Base-by-base conservation (phyloP, 805 yeast species). In the Cyberlindnera samutprakarnensis region DNA sequence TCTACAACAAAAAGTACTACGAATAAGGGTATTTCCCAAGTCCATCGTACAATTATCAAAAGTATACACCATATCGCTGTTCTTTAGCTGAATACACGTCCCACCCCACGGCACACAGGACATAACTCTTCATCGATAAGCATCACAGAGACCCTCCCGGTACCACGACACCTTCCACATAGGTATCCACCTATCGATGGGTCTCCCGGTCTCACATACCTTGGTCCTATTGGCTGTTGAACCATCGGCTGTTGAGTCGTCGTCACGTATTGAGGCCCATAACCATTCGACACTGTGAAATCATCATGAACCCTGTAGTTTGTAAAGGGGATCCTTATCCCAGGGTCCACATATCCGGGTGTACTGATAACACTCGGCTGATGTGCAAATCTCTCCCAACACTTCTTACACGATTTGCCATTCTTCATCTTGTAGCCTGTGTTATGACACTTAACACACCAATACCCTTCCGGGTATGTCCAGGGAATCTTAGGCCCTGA, bases 191-290 rank as follows among this genome's bases (percentile, higher is more conserved):
- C 94, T 40, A 71, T 51, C 20, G 76, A 46, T 1, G 92, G 90
- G 46, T 84, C 94, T 2, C 94, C 94, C 0, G 94, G 92, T 14
- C 47, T 51, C 2, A 82, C 79, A 12, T 70, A 56, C 14, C 67
- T 31, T 7, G 42, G 42, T 2, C 25, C 24, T 25, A 28, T 11
- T 14, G 33, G 25, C 14, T n/a, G n/a, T n/a, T n/a, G n/a, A n/a
- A n/a, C n/a, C n/a, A n/a, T n/a, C n/a, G n/a, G n/a, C n/a, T n/a
- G n/a, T 21, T 9, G 10, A 30, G 31, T 9, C 29, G 18, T 14
- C 25, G 7, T 19, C 10, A 19, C 7, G 11, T 14, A 20, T 28
- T 15, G 20, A 15, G 15, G 13, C 18, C 17, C 11, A 21, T 25
- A 15, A 7, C 35, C 36, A 3, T 23, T 18, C 5, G 25, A 25